phyloP scores from a whole-genome alignment of 495 filamentous ascomycete genomes.

The Penicillium tannophilum region DNA sequence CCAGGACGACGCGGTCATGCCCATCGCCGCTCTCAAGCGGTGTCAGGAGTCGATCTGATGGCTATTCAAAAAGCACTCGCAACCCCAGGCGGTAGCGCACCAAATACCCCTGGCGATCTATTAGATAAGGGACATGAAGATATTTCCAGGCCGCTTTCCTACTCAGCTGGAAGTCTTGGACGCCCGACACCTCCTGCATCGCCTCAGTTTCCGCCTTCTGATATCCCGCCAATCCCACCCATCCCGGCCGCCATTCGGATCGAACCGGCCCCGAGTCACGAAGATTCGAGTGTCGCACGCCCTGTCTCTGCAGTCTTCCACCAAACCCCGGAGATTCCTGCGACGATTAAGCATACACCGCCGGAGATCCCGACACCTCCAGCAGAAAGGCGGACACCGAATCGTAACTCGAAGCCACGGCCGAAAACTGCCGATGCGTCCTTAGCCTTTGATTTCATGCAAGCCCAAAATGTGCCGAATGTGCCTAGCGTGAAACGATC shows the following conservation, averaged over 20 bases:
- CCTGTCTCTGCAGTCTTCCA: conserved; percentile 74
- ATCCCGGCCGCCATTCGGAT: conserved; percentile 23
- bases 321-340: conserved; percentile 68
- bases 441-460: conserved; percentile 37
- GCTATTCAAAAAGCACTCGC: conserved; percentile 64
- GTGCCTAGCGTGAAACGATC: conserved; percentile 36
- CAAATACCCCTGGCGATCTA: conserved; percentile 63
- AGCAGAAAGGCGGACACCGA: conserved; percentile 61
- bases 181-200: conserved; percentile 40
- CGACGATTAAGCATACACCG: conserved; percentile 48
- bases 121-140: conserved; percentile 33
- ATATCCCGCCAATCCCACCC: conserved; percentile 23
- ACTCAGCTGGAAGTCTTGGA: conserved; percentile 36
- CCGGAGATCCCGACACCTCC: conserved; percentile 58
- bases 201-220: conserved; percentile 34
- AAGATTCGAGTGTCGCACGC: conserved; percentile 65
- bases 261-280: conserved; percentile 54
- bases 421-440: conserved; percentile 58
- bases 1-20: conserved; percentile 70
- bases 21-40: conserved; percentile 82
- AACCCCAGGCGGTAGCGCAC: conserved; percentile 61
- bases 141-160: conserved; percentile 37
- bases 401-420: conserved; percentile 42
- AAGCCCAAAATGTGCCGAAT: conserved; percentile 16
- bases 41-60: conserved; percentile 81